Evolutionary conservation across 2,329 filamentous ascomycete species (phyloP).

Genomic region (Fusarium oligoseptatum): DNA sequence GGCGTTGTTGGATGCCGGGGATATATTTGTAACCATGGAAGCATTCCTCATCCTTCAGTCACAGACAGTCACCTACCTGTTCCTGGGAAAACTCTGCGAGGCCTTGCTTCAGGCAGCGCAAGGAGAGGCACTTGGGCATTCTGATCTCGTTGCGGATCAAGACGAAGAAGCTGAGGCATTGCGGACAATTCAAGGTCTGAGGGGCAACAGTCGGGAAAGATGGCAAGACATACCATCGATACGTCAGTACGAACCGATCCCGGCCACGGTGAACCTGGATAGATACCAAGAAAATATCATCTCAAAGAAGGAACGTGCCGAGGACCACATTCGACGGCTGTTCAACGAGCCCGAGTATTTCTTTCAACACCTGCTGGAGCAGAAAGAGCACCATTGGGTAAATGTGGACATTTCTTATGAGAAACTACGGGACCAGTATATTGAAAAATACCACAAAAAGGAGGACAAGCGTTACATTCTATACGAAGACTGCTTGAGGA

Average conservation of each 20-base stretch:
- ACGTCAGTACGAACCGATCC: conserved; percentile 31
- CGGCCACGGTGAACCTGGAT: background rate
- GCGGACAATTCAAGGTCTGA: background rate
- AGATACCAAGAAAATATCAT: conserved; percentile 13
- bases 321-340: conserved; percentile 29
- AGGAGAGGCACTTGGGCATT: background rate
- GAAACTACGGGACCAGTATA: background rate
- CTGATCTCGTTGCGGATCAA: background rate
- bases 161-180: background rate
- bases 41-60: conserved; percentile 35
- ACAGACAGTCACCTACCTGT: conserved; percentile 30
- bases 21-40: conserved; percentile 25
- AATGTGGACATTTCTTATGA: conserved; percentile 28
- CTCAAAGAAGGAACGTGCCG: conserved; percentile 19
- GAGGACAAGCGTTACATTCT: conserved; percentile 11
- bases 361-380: conserved; percentile 23
- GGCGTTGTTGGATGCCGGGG: background rate
- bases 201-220: background rate
- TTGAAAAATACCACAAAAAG: conserved; percentile 13
- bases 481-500: conserved; percentile 34
- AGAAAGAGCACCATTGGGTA: conserved; percentile 42
- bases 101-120: conserved; percentile 10
- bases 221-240: conserved; percentile 28
- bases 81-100: conserved; percentile 29
- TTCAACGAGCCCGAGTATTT: conserved; percentile 42